Evolutionary conservation across 345 rosid genomes (phyloP).

Genomic region (Syzygium jambos): DNA sequence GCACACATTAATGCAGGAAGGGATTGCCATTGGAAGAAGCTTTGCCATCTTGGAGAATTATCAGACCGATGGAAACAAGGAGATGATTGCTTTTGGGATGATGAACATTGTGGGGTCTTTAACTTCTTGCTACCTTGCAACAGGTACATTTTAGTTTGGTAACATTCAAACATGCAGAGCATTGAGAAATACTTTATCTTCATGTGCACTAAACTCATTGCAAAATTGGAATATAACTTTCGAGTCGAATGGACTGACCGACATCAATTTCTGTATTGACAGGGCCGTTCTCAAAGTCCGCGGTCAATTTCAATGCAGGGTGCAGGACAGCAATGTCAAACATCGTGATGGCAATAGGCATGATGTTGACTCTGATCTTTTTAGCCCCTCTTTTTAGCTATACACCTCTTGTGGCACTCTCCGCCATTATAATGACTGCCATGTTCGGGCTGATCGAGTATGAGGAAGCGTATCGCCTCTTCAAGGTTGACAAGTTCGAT

Average conservation of each 20-base stretch:
- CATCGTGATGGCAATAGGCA: constrained; percentile 66
- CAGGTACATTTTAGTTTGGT: constrained; percentile 29
- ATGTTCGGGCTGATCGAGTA: constrained; percentile 81
- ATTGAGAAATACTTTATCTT: background rate
- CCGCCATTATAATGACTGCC: constrained; percentile 87
- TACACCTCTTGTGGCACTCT: constrained; percentile 82
- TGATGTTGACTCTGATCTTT: constrained; percentile 74
- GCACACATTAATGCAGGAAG: constrained; percentile 43
- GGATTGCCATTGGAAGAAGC: constrained; percentile 85
- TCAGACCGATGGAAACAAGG: constrained; percentile 91
- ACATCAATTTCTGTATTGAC: background rate
- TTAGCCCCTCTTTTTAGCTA: constrained; percentile 80
- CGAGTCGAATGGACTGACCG: background rate
- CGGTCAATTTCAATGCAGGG: constrained; percentile 83
- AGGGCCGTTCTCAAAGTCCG: constrained; percentile 96
- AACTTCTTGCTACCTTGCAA: constrained; percentile 89
- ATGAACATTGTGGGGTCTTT: constrained; percentile 86
- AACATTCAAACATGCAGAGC: background rate
- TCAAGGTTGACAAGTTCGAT: constrained; percentile 77
- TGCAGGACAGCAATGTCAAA: constrained; percentile 69
- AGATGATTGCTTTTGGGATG: constrained; percentile 81
- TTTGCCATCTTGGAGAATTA: constrained; percentile 69
- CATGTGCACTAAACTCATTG: background rate
- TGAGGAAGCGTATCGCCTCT: constrained; percentile 47
- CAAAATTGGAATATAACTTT: background rate